These are phyloP conservation scores for Escallonia rubra DNA, from an alignment of 129 eudicot species.

Conservation along the genomic window DNA sequence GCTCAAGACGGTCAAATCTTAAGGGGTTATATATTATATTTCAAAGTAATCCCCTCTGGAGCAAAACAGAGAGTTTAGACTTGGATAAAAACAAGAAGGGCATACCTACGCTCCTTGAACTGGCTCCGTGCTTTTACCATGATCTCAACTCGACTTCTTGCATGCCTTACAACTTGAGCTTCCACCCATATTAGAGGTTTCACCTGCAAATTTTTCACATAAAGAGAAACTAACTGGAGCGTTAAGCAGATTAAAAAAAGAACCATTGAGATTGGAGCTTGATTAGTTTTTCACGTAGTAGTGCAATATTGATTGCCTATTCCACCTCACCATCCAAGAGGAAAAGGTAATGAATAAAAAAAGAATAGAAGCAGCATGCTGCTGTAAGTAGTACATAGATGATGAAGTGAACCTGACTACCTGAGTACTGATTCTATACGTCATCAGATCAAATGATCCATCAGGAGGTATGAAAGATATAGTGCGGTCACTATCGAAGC, in stretches of 20 bases:
- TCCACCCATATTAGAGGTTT: conserved; percentile 94
- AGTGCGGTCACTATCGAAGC: conserved; percentile 82
- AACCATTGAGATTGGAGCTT: not conserved
- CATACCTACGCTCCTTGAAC: conserved; percentile 81
- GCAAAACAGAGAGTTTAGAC: not conserved
- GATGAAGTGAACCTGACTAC: conserved; percentile 36
- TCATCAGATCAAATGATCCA: conserved; percentile 96
- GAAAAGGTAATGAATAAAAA: not conserved
- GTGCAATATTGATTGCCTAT: too few relatives aligned
- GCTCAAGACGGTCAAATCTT: not conserved
- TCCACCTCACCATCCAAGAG: too few relatives aligned
- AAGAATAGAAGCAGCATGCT: not conserved
- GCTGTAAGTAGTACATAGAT: not conserved
- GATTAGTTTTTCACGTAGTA: too few relatives aligned
- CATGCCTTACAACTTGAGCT: conserved; percentile 85
- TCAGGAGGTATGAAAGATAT: conserved; percentile 95
- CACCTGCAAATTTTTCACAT: conserved; percentile 36
- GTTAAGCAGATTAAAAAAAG: not conserved
- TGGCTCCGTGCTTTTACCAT: conserved; percentile 84
- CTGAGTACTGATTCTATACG: conserved; percentile 82
- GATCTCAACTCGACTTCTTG: conserved; percentile 78
- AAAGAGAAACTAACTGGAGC: not conserved
- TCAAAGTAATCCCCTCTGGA: not conserved
- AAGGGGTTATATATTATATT: not conserved
- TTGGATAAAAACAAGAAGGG: not conserved